These are phyloP conservation scores for Dactylonectria macrodidyma DNA, from an alignment of 2,329 filamentous ascomycete genomes.

Conservation along the genomic window DNA sequence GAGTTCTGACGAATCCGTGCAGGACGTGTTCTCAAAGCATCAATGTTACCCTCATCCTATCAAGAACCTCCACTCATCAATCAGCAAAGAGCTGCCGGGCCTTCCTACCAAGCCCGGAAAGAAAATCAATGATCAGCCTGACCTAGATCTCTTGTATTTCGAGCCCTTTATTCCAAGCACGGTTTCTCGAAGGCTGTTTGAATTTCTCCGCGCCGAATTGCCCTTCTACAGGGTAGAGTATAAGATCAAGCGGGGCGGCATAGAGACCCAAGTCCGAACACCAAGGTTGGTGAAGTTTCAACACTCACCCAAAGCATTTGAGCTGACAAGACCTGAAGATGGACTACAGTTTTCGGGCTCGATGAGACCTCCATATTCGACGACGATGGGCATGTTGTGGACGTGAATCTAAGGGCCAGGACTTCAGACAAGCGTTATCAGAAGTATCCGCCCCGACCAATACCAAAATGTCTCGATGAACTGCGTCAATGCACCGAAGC, in stretches of 20 bases:
- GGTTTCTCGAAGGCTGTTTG: constrained; percentile 73
- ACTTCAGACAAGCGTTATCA: constrained; percentile 68
- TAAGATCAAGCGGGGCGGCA: constrained; percentile 76
- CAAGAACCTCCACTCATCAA: constrained; percentile 55
- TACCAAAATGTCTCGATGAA: constrained; percentile 78
- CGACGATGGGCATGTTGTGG: constrained; percentile 58
- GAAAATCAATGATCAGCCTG: constrained; percentile 75
- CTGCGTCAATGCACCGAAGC: constrained; percentile 76
- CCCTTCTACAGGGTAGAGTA: constrained; percentile 85
- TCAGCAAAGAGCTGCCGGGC: constrained; percentile 58
- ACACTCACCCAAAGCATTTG: neutral
- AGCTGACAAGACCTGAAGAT: constrained; percentile 46
- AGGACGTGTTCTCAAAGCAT: constrained; percentile 57
- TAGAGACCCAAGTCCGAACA: constrained; percentile 73
- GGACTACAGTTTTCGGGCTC: constrained; percentile 71
- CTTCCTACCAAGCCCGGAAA: constrained; percentile 68
- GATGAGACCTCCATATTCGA: constrained; percentile 76
- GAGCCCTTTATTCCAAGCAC: constrained; percentile 77
- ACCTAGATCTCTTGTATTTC: constrained; percentile 83
- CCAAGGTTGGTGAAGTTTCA: constrained; percentile 56
- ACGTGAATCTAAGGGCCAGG: constrained; percentile 58
- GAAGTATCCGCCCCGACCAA: constrained; percentile 74
- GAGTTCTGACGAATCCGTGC: constrained; percentile 6
- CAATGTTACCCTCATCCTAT: constrained; percentile 67
- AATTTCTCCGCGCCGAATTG: constrained; percentile 78